These are phyloP conservation scores for Venturiaceae sp. DNA, from an alignment of 2,329 filamentous ascomycete species.

Conservation along the genomic window DNA sequence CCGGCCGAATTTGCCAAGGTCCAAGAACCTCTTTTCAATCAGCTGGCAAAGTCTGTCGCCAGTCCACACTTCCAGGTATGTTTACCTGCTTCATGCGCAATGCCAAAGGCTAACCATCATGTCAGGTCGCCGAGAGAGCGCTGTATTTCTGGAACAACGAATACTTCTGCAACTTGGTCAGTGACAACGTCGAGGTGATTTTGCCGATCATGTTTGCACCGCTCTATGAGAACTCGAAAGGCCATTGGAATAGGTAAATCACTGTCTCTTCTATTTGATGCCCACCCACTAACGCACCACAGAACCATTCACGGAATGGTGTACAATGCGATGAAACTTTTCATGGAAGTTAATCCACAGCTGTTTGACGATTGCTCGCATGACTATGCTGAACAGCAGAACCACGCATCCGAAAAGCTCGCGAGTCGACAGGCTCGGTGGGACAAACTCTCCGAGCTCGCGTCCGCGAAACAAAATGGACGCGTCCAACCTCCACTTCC, in stretches of 20 bases:
- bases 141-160: constrained; percentile 99
- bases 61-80: constrained; percentile 89
- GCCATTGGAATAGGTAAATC: constrained; percentile 91
- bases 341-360: constrained; percentile 99
- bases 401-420: constrained; percentile 78
- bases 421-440: constrained; percentile 76
- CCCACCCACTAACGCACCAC: constrained; percentile 22
- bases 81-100: not conserved
- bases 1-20: constrained; percentile 97
- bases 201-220: constrained; percentile 99
- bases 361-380: constrained; percentile 98
- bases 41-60: constrained; percentile 93
- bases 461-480: constrained; percentile 55
- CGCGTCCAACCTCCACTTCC: constrained; percentile 15
- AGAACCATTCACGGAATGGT: constrained; percentile 99
- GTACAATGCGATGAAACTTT: constrained; percentile 99
- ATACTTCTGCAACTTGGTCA: constrained; percentile 98
- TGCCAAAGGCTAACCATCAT: not conserved
- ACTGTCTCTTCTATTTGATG: not conserved
- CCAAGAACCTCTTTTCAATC: constrained; percentile 93
- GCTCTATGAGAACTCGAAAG: constrained; percentile 97
- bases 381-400: constrained; percentile 94
- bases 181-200: constrained; percentile 97
- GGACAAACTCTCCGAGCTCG: constrained; percentile 75
- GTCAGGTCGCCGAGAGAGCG: constrained; percentile 79